Evolutionary conservation across 345 rosid genomes (phyloP).

Genomic region (Excoecaria cochinchinensis): DNA sequence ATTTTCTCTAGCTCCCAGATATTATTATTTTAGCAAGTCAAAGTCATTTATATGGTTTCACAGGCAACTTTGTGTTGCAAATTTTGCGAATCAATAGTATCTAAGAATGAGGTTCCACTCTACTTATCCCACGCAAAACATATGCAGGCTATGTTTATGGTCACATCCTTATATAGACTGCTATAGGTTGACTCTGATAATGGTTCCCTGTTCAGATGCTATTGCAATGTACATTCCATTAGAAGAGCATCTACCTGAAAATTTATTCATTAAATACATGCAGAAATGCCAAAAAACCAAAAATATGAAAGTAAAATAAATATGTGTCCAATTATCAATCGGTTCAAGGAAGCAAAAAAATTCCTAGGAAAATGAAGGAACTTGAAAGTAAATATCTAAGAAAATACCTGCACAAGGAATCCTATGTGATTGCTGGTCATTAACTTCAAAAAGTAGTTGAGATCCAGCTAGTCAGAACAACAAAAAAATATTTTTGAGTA

Average conservation of each 20-base stretch:
- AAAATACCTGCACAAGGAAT: not conserved
- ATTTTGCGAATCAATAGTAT: not conserved
- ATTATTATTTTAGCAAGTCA: not conserved
- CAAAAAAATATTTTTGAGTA: not conserved
- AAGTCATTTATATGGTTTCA: not conserved
- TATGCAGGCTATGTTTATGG: not conserved
- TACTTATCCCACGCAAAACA: not conserved
- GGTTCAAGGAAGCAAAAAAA: not conserved
- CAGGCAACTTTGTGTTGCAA: not conserved
- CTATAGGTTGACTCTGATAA: conserved; percentile 54
- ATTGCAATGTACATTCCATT: conserved; percentile 88
- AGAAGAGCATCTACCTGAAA: conserved; percentile 84
- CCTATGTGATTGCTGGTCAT: not conserved
- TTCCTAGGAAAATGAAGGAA: not conserved
- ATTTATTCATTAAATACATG: conserved; percentile 13
- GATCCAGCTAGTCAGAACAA: not conserved
- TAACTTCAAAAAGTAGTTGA: not conserved
- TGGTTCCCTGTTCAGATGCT: conserved; percentile 93
- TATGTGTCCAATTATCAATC: conserved; percentile 2
- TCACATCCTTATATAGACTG: not conserved
- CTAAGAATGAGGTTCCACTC: not conserved
- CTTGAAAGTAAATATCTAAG: not conserved
- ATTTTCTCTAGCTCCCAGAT: not conserved
- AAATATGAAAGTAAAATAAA: not conserved
- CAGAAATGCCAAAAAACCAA: conserved; percentile 3